Conservation (phyloP, 768 basidiomycete species). For the Mycena rebaudengoi region DNA sequence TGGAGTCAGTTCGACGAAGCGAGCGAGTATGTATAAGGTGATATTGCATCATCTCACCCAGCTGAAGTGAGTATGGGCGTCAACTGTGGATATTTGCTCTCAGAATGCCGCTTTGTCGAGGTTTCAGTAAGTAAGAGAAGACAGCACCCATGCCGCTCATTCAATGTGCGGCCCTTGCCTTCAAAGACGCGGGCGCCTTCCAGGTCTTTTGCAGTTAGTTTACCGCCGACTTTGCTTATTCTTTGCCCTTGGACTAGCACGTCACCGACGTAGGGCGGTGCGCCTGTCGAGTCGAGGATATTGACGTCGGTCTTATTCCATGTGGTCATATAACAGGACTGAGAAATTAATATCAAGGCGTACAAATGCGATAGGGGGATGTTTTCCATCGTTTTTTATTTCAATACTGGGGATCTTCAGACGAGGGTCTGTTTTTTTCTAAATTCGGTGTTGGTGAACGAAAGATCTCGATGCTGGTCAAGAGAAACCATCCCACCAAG, state of each 20-base stretch:
- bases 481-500: not conserved
- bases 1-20: too few species aligned
- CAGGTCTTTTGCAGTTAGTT: constrained; percentile 30
- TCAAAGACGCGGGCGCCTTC: constrained; percentile 34
- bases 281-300: constrained; percentile 45
- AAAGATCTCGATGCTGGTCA: not conserved
- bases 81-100: constrained; percentile 26
- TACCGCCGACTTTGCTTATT: constrained; percentile 37
- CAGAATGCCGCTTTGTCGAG: not conserved
- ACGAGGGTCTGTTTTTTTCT: constrained; percentile 26
- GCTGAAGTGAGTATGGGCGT: constrained; percentile 43
- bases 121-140: not conserved
- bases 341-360: too few species aligned
- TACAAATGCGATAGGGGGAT: constrained; percentile 16
- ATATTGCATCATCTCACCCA: constrained; percentile 18
- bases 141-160: constrained; percentile 43
- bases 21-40: not conserved
- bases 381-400: not conserved
- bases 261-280: constrained; percentile 41
- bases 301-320: constrained; percentile 34
- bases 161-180: constrained; percentile 42
- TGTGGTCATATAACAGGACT: not conserved
- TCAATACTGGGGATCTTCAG: constrained; percentile 4
- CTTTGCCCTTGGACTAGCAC: constrained; percentile 41
- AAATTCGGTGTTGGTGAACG: not conserved